Base-by-base conservation (phyloP, 140 eudicot species). In the Flaveria floridana region DNA sequence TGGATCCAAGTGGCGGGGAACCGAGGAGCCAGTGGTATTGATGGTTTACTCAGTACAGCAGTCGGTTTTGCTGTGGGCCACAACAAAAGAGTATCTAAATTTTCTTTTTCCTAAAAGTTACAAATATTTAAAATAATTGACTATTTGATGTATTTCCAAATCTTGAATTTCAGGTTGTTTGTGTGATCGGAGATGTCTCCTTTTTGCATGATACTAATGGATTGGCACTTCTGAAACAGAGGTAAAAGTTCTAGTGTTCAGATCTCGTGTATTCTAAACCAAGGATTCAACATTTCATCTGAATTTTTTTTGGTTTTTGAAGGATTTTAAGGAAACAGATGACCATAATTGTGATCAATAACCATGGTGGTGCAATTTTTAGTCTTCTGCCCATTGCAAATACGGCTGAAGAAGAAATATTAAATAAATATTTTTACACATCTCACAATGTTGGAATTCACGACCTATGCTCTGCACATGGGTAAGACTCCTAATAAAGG, bases 11-110 rank as follows among this genome's bases (percentile, higher is more conserved):
- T 94, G 51, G 85, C 84, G 0, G 95, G 89, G 34, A 94, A 94
- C 79, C 77, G 99, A 78, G 99, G 99, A 67, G 97, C 99, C 65
- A 90, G 99, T 81, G 99, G 99, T 71, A 94, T 94, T 62, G 99
- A 94, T 79, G 99, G 99, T 81, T 78, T 94, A 76, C 85, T 88
- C 77, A 94, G 97, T 81, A 90, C 97, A 4, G 97, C 96, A 76
- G 77, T 86, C 75, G 99, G 99, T 63, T 94, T 87, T 83, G 86
- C 99, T 74, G 95, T 87, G 64, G 99, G 99, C 68, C 87, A 86
- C 82, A 87, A 85, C 69, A 90, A 82, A 87, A 76, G 85, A 76
- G 95, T 79, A 64, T 48, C 71, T 76, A 57, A 63, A 19, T 58
- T 44, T 13, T 65, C 56, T 66, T 55, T 11, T 20, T 20, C 7